A percentile compares a stretch with the other conserved stretches of the same genome.
Conservation (phyloP, 1,284 basidiomycete genomes). For the Puccinia coronata region DNA sequence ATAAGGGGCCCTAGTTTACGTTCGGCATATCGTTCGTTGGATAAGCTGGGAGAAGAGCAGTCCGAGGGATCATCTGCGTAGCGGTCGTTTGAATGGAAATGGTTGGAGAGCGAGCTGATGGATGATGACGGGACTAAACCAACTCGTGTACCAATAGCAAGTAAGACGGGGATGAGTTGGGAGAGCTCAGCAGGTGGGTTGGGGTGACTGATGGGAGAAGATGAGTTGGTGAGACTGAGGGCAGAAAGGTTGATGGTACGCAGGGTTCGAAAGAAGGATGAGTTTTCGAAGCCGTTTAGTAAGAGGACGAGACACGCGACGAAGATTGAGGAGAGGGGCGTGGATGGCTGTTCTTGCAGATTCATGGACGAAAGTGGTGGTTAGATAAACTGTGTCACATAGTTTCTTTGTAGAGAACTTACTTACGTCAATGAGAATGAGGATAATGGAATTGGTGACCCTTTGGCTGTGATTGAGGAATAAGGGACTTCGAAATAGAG, state of each 20-base stretch:
- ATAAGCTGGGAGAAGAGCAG: background rate
- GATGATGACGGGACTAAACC: conserved; percentile 23
- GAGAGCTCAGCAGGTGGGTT: background rate
- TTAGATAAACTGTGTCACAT: background rate
- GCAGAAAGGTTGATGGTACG: conserved; percentile 27
- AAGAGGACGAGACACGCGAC: conserved; percentile 29
- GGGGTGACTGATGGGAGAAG: background rate
- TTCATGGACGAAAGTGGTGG: background rate
- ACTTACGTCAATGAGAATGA: conserved; percentile 32
- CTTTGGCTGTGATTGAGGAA: conserved; percentile 24
- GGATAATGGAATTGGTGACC: conserved; percentile 17
- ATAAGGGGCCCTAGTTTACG: conserved; percentile 32
- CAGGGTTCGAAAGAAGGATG: conserved; percentile 37
- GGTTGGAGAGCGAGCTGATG: background rate
- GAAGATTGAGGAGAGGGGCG: conserved; percentile 9
- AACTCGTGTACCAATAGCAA: conserved; percentile 19
- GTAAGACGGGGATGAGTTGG: conserved; percentile 32
- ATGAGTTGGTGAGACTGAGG: conserved; percentile 6
- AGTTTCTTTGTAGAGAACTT: background rate
- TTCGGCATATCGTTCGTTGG: conserved; percentile 38
- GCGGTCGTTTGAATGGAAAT: background rate
- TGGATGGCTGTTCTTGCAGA: conserved; percentile 3
- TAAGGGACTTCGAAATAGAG: conserved; percentile 20
- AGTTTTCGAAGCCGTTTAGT: conserved; percentile 32
- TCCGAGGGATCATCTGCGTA: background rate